Percentiles rank a stretch among this genome's conserved stretches.
Evolutionary conservation across 1,284 basidiomycete genomes (phyloP).

Genomic region (Farysia itapuensis): DNA sequence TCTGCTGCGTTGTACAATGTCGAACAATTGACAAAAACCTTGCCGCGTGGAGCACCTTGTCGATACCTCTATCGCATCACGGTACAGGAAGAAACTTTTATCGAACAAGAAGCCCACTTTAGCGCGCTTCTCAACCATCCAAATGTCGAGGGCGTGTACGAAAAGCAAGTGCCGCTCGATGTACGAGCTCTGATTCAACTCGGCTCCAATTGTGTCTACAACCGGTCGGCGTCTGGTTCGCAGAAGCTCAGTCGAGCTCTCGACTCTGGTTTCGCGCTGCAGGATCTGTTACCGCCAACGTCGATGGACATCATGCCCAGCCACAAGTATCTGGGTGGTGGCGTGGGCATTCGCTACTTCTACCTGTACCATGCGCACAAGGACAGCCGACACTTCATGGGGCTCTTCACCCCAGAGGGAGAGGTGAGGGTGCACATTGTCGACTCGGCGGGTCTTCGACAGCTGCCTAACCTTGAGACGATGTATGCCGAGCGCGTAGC

Average conservation of each 20-base stretch:
- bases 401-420: conserved; percentile 72
- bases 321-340: conserved; percentile 76
- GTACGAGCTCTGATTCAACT: conserved; percentile 81
- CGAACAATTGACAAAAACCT: conserved; percentile 74
- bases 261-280: conserved; percentile 80
- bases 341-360: conserved; percentile 75
- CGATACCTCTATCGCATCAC: conserved; percentile 80
- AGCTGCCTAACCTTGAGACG: conserved; percentile 76
- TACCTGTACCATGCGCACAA: conserved; percentile 87
- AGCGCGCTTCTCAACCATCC: conserved; percentile 89
- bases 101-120: conserved; percentile 85
- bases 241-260: conserved; percentile 81
- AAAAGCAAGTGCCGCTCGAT: conserved; percentile 84
- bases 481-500: conserved; percentile 70
- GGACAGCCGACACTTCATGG: conserved; percentile 83
- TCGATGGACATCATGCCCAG: conserved; percentile 29
- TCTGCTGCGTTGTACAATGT: conserved; percentile 66
- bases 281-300: conserved; percentile 66
- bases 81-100: conserved; percentile 80
- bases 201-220: conserved; percentile 77
- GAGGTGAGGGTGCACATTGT: conserved; percentile 76
- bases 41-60: conserved; percentile 79
- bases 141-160: conserved; percentile 92
- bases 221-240: conserved; percentile 63
- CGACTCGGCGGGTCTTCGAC: conserved; percentile 81